phyloP scores from a whole-genome alignment of 345 rosid species.

The Toxicodendron radicans region DNA sequence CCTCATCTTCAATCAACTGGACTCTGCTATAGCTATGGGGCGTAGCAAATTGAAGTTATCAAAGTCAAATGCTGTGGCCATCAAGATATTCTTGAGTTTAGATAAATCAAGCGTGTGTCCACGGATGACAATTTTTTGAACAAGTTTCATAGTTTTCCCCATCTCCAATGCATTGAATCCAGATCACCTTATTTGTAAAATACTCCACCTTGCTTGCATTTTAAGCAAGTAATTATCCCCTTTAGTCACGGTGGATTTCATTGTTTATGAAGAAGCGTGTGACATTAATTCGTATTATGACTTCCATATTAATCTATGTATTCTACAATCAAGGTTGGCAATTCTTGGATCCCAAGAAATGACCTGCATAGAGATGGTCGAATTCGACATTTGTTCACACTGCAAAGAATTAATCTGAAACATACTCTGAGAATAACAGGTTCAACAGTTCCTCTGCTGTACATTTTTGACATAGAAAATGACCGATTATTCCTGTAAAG shows the following conservation, averaged over 20 bases:
- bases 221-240: conserved; percentile 12
- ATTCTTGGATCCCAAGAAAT: conserved; percentile 5
- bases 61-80: conserved; percentile 12
- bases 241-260: not conserved
- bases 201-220: conserved; percentile 12
- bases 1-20: too few species aligned
- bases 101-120: conserved; percentile 9
- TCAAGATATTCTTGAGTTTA: conserved; percentile 18
- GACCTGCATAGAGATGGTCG: not conserved
- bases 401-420: not conserved
- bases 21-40: too few species aligned
- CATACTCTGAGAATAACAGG: not conserved
- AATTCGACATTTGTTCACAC: not conserved
- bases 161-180: conserved; percentile 26
- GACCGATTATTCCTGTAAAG: not conserved
- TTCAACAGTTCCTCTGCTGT: not conserved
- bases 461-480: not conserved
- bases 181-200: conserved; percentile 20
- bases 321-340: conserved; percentile 18
- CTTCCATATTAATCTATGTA: not conserved
- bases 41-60: not conserved
- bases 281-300: not conserved
- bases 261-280: conserved; percentile 26
- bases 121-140: conserved; percentile 9
- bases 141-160: not conserved